Conservation (phyloP, 2,329 filamentous ascomycete genomes). For the Arthroderma uncinatum region DNA sequence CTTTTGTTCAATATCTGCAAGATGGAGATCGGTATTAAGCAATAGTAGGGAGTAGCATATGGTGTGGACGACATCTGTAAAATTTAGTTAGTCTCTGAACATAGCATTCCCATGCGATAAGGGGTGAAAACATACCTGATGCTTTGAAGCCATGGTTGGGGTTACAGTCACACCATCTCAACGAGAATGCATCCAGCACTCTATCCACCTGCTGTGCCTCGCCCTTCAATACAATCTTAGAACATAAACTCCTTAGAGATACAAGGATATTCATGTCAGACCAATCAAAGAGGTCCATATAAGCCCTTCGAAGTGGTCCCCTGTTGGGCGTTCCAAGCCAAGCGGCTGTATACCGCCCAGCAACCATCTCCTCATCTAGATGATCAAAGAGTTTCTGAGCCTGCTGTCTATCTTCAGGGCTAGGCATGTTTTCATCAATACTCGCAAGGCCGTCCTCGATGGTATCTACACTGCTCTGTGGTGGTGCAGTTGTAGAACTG, state of each 20-base stretch:
- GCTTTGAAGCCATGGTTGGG: conserved; percentile 86
- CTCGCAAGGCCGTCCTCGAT: background rate
- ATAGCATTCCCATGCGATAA: background rate
- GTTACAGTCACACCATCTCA: conserved; percentile 89
- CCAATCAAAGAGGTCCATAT: conserved; percentile 90
- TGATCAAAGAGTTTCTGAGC: conserved; percentile 74
- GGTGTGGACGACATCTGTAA: conserved; percentile 79
- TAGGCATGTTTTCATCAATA: background rate
- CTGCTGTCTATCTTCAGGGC: conserved; percentile 49
- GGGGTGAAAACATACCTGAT: conserved; percentile 46
- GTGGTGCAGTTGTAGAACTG: conserved; percentile 11
- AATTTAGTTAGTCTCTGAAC: conserved; percentile 1
- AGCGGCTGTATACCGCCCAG: conserved; percentile 67
- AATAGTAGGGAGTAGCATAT: conserved; percentile 94
- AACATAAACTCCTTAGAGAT: conserved; percentile 69
- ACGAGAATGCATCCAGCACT: conserved; percentile 78
- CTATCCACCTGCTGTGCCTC: conserved; percentile 96
- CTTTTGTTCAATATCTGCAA: conserved; percentile 90
- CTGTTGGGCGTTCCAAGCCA: conserved; percentile 63
- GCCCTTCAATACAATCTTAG: conserved; percentile 68
- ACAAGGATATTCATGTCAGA: conserved; percentile 65
- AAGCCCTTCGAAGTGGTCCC: conserved; percentile 54
- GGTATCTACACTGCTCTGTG: background rate
- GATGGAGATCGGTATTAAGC: conserved; percentile 87
- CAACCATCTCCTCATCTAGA: conserved; percentile 63